Base-by-base conservation (phyloP, 2,329 filamentous ascomycete species). In the Saccharata proteae region DNA sequence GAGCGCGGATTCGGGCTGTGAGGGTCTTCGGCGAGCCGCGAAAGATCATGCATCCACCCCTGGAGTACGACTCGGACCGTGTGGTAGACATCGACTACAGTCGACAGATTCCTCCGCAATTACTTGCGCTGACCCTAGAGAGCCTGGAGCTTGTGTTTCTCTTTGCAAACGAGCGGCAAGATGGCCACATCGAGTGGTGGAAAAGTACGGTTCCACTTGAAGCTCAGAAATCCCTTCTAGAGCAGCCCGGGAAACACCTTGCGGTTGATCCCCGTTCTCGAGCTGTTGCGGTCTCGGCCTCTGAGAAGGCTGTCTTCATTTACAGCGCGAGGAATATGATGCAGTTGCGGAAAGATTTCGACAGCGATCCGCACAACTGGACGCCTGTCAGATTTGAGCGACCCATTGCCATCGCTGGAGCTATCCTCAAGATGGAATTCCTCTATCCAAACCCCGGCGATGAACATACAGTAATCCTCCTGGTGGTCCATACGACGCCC, bases 381-480 rank as follows among this genome's bases (percentile, higher is more conserved):
- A 63, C 43, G 7, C 80, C 79, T 2, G 67, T 93, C 35, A 64
- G 64, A 30, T 57, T 64, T 38, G 67, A 71, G 54, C 45, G 56
- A 22, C 43, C 47, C 2, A 37, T 57, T 16, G 34, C 46, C 7
- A 61, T 84, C 6, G 69, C 75, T 6, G 85, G 82, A 1, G 65
- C 77, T n/a, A 82, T 96, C 34, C 66, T 88, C 44, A 80, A 83
- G 43, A 77, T 94, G 65, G 80, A 85, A 14, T 98, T 96, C 41
- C 64, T 98, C 3, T 74, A 80, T 37, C 81, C 85, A 6, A 65
- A 67, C 7, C 56, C 68, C 1, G 67, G 73, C 32, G 76, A 86
- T 38, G 66, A 73, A 7, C 64, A 76, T 32, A 75, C 77, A 43
- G 71, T 92, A 25, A 77, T 92, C n/a, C 64, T 96, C 3, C 60